Evolutionary conservation across 129 eudicot species (phyloP), one percentile per base, ranked within the genome.

Genomic region (Kitagawia praeruptora): DNA sequence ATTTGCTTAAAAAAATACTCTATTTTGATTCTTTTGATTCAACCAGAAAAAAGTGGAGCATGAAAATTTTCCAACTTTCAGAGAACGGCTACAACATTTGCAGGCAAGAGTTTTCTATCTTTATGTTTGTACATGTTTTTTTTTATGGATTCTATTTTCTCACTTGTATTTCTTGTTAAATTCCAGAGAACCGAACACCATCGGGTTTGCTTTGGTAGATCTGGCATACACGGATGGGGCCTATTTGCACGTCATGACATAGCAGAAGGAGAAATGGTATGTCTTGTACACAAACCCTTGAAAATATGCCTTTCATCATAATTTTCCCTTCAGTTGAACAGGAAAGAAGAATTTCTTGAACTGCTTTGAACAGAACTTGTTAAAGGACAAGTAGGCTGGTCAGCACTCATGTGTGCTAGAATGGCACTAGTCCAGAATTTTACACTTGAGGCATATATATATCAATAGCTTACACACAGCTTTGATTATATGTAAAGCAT

Each of bases 171-270:
- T 71, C 72, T 15, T 77, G 37, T 85, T 41, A 67, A 78, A 54
- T 45, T 88, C 64, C 96, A 95, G 99, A 95, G 88, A 89, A 95
- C 96, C 4, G 99, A 95, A 85, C 89, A 84, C 74, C 94, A 92
- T 56, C 89, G 91, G 38, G 99, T 95, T 80, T 95, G 97, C 91
- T 92, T 92, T 77, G 99, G 99, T 78, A 86, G 86, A 86, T 95
- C 99, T 38, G 97, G 92, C 73, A 95, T 95, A 58, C 99, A 95
- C 78, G 94, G 99, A 79, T 95, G 99, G 99, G 99, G 99, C 63
- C 97, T 95, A 71, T 95, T 95, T 90, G 99, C 99, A 47, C 93
- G 93, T 72, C 83, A 86, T 64, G 81, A 89, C 70, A 95, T 95
- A 75, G 87, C 82, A 75, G 99, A 95, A 91, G 99, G 99, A 72